phyloP scores from a whole-genome alignment of 371 early-diverging fungal species.

The Mucor irregularis region DNA sequence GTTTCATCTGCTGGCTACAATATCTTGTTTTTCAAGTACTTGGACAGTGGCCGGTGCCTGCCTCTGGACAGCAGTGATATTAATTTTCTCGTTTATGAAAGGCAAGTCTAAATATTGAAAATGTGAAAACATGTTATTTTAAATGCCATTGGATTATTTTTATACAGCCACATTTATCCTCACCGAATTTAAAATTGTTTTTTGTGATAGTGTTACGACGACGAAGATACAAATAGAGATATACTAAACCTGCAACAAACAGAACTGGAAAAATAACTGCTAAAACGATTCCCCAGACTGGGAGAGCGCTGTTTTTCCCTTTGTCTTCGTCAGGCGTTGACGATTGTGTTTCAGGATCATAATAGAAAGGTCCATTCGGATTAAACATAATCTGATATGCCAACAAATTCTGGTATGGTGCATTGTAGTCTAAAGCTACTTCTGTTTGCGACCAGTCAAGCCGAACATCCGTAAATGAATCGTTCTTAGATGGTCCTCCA shows the following conservation, averaged over 20 bases:
- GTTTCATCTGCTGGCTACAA: too few relatives aligned
- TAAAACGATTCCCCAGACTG: neutral
- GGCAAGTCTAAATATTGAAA: too few relatives aligned
- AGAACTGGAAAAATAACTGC: neutral
- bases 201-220: too few relatives aligned
- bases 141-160: too few relatives aligned
- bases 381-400: conserved; percentile 48
- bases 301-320: neutral
- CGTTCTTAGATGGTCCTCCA: conserved; percentile 51
- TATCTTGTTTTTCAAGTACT: too few relatives aligned
- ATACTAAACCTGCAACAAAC: neutral
- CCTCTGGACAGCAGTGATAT: too few relatives aligned
- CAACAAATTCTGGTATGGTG: conserved; percentile 46
- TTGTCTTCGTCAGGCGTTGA: neutral
- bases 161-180: too few relatives aligned
- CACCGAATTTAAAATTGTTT: too few relatives aligned
- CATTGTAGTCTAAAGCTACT: conserved; percentile 58
- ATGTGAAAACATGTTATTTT: too few relatives aligned
- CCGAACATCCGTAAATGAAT: conserved; percentile 38
- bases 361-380: conserved; percentile 8
- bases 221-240: too few relatives aligned
- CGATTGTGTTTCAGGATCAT: neutral
- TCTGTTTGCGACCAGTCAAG: conserved; percentile 50
- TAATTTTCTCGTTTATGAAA: too few relatives aligned
- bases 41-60: too few relatives aligned